phyloP scores from a whole-genome alignment of 1,284 basidiomycete genomes.

The Phlebopus sp. region DNA sequence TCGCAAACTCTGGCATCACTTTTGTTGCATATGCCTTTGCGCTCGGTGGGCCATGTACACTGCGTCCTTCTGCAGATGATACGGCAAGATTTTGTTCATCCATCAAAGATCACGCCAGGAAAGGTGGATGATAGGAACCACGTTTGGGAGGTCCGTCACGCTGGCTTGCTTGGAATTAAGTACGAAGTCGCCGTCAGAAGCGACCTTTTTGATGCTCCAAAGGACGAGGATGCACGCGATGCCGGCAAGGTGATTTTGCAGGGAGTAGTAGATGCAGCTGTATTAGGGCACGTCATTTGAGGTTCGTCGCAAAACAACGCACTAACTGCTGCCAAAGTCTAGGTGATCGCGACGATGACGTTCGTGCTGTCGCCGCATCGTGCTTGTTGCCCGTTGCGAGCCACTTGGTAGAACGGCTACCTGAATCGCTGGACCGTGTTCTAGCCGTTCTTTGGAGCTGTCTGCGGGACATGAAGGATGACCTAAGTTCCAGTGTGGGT shows the following conservation, averaged over 20 bases:
- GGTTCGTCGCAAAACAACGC: neutral
- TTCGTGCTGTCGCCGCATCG: slow-evolving; percentile 92
- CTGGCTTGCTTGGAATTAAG: slow-evolving; percentile 93
- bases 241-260: slow-evolving; percentile 56
- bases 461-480: slow-evolving; percentile 91
- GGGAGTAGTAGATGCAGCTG: slow-evolving; percentile 83
- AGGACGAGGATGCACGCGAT: slow-evolving; percentile 35
- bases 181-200: slow-evolving; percentile 94
- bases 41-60: slow-evolving; percentile 80
- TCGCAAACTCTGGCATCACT: slow-evolving; percentile 93
- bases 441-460: slow-evolving; percentile 91
- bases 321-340: slow-evolving; percentile 51
- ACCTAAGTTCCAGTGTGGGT: slow-evolving; percentile 94
- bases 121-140: slow-evolving; percentile 55
- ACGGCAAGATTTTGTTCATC: slow-evolving; percentile 70
- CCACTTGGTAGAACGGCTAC: slow-evolving; percentile 76
- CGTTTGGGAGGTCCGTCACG: slow-evolving; percentile 97
- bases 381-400: slow-evolving; percentile 86
- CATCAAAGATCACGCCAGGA: slow-evolving; percentile 39
- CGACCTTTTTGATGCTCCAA: slow-evolving; percentile 65
- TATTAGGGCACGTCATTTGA: slow-evolving; percentile 69
- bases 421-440: slow-evolving; percentile 70
- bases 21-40: slow-evolving; percentile 80
- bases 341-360: slow-evolving; percentile 92
- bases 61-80: slow-evolving; percentile 91